phyloP scores from a whole-genome alignment of 2,329 filamentous ascomycete species.

The Colletotrichum chrysophilum region DNA sequence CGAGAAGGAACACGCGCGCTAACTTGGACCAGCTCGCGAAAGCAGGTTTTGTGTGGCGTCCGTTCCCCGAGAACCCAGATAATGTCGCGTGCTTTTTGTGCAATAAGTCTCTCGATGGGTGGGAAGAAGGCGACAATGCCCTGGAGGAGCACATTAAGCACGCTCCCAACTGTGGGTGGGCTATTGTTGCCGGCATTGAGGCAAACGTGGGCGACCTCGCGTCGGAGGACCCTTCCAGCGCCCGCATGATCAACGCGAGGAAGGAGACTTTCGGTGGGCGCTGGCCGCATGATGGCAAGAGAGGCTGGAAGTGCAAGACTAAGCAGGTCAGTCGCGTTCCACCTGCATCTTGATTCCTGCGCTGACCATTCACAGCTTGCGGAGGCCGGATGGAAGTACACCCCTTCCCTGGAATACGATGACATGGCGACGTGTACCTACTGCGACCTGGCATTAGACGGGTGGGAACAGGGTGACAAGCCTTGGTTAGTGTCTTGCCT shows the following conservation, averaged over 20 bases:
- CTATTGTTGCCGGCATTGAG: constrained; percentile 70
- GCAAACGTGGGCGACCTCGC: constrained; percentile 66
- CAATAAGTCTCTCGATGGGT: constrained; percentile 83
- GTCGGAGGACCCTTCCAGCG: constrained; percentile 75
- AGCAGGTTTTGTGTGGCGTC: constrained; percentile 91
- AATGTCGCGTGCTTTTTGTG: constrained; percentile 93
- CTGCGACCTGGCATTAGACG: constrained; percentile 87
- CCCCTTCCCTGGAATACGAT: constrained; percentile 80
- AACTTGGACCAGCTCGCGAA: constrained; percentile 71
- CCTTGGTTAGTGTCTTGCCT: constrained; percentile 67
- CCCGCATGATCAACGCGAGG: constrained; percentile 76
- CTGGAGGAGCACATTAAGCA: constrained; percentile 86
- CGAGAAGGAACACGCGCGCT: constrained; percentile 13
- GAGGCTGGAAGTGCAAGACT: constrained; percentile 87
- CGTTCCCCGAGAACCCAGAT: constrained; percentile 76
- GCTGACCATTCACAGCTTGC: constrained; percentile 66
- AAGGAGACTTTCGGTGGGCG: constrained; percentile 80
- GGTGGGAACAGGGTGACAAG: constrained; percentile 93
- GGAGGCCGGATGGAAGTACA: constrained; percentile 93
- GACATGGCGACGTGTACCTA: constrained; percentile 93
- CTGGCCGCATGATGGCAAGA: constrained; percentile 91
- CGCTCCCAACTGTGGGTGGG: constrained; percentile 85
- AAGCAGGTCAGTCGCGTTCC: constrained; percentile 69
- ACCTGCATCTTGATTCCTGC: neutral
- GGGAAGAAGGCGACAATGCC: constrained; percentile 87